Base-by-base conservation (phyloP, 768 basidiomycete species). In the Candolleomyces efflorescens region DNA sequence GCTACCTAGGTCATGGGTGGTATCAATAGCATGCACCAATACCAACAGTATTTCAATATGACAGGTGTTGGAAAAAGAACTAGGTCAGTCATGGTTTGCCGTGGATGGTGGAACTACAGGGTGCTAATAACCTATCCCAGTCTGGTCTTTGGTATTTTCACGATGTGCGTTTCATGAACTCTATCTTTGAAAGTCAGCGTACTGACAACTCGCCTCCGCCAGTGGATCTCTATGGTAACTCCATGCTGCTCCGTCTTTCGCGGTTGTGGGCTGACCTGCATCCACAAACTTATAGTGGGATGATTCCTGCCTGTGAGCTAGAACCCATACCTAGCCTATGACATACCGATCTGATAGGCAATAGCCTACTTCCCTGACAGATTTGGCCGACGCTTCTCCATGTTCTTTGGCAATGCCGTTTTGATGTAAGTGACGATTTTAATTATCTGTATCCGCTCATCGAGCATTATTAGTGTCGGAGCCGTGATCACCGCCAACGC, bases 71-170 rank as follows among this genome's bases (percentile, higher is more conserved):
- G 76, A 17, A 68, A 71, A n/a, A 73, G 72, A 59, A 81, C 80
- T 6, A 75, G 77, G 75, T 74, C 60, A 50, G 67, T 61, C 20
- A 23, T 38, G 18, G 26, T n/a, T 12, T 39, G 22, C 39, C 26
- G 36, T 18, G 13, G 17, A 20, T 47, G 32, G 17, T 51, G 44
- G 38, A 37, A 52, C 32, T 44, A 13, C 18, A 20, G n/a, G 43
- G n/a, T 54, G 23, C 32, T 48, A 15, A 11, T 51, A 10, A 22
- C 51, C 27, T 15, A 24, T 52, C 26, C 45, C 23, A 75, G 78
- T 32, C 79, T 82, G 44, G 78, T 82, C 24, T 83, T 82, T 60
- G 82, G 81, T 15, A 81, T 83, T 54, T 82, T 75, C 64, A 80
- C 80, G 3, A 70, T 82, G 75, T 75, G 60, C 36, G 72, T 55